Evolutionary conservation across 2,329 filamentous ascomycete genomes (phyloP), one percentile per base, ranked within the genome.

Genomic region (Tolypocladium amazonense): DNA sequence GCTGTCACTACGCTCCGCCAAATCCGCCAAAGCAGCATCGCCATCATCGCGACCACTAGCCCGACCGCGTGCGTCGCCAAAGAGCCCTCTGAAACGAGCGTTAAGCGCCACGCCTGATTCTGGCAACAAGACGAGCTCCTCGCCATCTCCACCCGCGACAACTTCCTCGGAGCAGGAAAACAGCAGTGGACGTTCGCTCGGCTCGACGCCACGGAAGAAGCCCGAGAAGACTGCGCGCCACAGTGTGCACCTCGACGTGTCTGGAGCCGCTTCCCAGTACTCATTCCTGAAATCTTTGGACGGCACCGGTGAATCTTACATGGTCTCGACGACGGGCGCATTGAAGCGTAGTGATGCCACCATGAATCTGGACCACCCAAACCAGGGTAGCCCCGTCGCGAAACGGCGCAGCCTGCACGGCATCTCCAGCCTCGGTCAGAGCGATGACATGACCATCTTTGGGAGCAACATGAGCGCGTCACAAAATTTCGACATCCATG

Each of bases 291-390:
- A 81, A 63, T 71, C 82, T n/a, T 69, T 79, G 20, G 82, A 85
- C 57, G 71, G 71, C 23, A 76, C 73, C 56, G 65, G 59, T 57
- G 70, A 74, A 37, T 62, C 62, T 59, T 67, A 66, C 58, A 71
- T 72, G 70, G 64, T 68, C 56, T 65, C 70, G 41, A 70, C 67
- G 39, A 86, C 88, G 7, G 96, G 93, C 70, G 92, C 93, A 6
- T 77, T 97, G 66, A 97, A 97, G 80, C 87, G 94, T 67, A 93
- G 88, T 69, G 93, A 97, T 76, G 88, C 89, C 52, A 88, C 88
- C 57, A 93, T 96, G 89, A 91, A 90, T 68, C 77, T 95, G 56
- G 92, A 96, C 68, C 88, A 90, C 64, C 81, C 86, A 35, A 88
- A 82, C 66, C 80, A 89, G 59, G 89, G 89, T 65, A 97, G 90